Evolutionary conservation across 768 basidiomycete genomes (phyloP).

Genomic region (Rhodotorula babjevae): DNA sequence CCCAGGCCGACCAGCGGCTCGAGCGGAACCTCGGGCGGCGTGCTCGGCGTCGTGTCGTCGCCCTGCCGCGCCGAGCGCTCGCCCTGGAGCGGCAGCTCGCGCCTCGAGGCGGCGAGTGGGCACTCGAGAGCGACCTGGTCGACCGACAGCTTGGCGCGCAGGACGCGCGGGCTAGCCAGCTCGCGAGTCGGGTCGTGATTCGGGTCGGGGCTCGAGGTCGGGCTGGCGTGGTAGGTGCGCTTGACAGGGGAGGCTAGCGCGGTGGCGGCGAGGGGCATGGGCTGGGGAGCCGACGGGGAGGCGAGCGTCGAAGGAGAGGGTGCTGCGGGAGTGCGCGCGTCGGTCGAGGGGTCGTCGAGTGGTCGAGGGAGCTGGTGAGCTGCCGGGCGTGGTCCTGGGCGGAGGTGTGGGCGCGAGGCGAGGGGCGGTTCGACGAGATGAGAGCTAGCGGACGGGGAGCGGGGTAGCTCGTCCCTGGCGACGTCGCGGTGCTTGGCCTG

Average conservation of each 20-base stretch:
- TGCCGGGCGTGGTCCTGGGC: too few relatives aligned
- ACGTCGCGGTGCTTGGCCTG: too few relatives aligned
- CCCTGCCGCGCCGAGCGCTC: not conserved
- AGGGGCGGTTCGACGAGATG: too few relatives aligned
- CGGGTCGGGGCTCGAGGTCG: not conserved
- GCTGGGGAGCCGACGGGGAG: not conserved
- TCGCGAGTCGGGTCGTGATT: not conserved
- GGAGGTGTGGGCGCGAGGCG: too few relatives aligned
- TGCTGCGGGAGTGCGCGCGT: not conserved
- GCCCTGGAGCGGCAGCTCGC: too few relatives aligned
- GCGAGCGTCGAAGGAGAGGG: not conserved
- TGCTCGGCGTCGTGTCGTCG: conserved; percentile 6
- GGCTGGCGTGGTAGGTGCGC: not conserved
- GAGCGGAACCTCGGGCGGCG: conserved; percentile 6
- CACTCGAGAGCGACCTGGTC: not conserved
- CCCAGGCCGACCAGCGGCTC: conserved; percentile 6
- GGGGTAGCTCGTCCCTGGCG: too few relatives aligned
- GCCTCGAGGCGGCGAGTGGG: too few relatives aligned
- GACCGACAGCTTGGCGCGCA: conserved; percentile 15
- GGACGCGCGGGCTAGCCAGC: conserved; percentile 6
- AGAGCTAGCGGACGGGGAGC: too few relatives aligned
- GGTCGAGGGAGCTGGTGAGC: too few relatives aligned
- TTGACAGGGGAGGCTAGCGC: not conserved
- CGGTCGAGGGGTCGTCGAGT: too few relatives aligned
- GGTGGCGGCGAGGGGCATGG: not conserved